Evolutionary conservation across 129 eudicot genomes (phyloP), one percentile per base, ranked within the genome.

Genomic region (Flaveria bidentis): DNA sequence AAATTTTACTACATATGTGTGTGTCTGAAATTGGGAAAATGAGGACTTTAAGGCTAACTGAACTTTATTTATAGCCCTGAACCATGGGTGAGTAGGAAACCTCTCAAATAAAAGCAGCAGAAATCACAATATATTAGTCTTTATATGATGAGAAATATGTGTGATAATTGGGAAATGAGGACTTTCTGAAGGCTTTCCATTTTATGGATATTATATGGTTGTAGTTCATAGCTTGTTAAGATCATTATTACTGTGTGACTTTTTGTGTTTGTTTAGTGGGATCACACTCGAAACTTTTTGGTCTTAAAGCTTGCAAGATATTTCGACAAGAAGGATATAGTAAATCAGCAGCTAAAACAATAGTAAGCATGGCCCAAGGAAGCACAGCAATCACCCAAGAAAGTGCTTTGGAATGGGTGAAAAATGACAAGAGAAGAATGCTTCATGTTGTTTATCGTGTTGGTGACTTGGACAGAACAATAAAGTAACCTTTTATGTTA

Each of bases 391-490:
- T 83, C 28, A 84, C 84, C 6, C 90, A 87, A 15, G 98, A 91
- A 78, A 85, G 79, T 87, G 93, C 83, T 6, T 85, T 91, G 68
- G 94, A 95, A 46, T 95, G 97, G 97, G 96, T 89, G 6, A 95
- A 95, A 72, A 81, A 83, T 70, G 99, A 95, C 84, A 89, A 91
- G 67, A 86, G 99, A 82, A 91, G 99, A 85, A 86, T 95, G 96
- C 97, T 95, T 51, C 99, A 95, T 83, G 99, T 91, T 85, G 99
- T 95, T 69, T 95, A 91, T 33, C 97, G 99, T 76, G 99, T 95
- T 62, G 99, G 99, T 36, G 96, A 95, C 81, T 41, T 95, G 85
- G 99, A 95, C 80, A 88, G 92, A 76, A 95, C 99, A 67, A 95
- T 95, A 86, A 95, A 95, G 99, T 95, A 95, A 55, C 70, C 15